Base-by-base conservation (phyloP, 306 rosid species). In the Rosa lucieae region DNA sequence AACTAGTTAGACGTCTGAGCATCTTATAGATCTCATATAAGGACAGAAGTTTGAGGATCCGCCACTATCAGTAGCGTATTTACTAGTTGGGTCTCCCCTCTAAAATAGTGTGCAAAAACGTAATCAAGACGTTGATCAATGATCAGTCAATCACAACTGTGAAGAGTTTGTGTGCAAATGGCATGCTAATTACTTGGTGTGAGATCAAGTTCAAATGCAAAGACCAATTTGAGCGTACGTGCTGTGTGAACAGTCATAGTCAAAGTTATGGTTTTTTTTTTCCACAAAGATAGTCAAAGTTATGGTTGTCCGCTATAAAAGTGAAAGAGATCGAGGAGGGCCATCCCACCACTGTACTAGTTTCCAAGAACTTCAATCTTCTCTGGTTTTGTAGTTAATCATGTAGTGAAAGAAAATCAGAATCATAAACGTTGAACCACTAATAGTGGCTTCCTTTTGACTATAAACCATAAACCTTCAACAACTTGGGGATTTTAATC, bases 251-350 rank as follows among this genome's bases (percentile, higher is more conserved):
- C 48, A 17, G 6, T 7, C 47, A 69, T 69, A 69, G 76, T 69
- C 81, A 78, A 69, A 65, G 29, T 29, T 29, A 29, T 29, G 29
- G 29, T 29, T 29, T 29, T 29, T 29, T 29, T 29, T 29, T 29
- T 29, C 29, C 29, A 29, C 29, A 29, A 29, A 29, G 29, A 69
- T 69, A 69, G 76, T 69, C 81, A 78, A 69, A 65, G 70, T 58
- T 68, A 42, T 43, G 17, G 56, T 68, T 49, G 75, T 14, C 75
- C 81, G 69, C 20, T 47, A 17, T 3, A 17, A 67, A 67, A 67
- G 47, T 67, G 71, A 59, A 10, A 26, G 68, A 67, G 48, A 67
- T 15, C 44, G 42, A 74, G 67, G 47, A 23, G 42, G 67, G 72
- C 42, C 67, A 53, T 58, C 65, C 65, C 32, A 58, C 29, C 35